These are phyloP conservation scores for Monosporozyma siamensis DNA, from an alignment of 805 yeast genomes.

Conservation along the genomic window DNA sequence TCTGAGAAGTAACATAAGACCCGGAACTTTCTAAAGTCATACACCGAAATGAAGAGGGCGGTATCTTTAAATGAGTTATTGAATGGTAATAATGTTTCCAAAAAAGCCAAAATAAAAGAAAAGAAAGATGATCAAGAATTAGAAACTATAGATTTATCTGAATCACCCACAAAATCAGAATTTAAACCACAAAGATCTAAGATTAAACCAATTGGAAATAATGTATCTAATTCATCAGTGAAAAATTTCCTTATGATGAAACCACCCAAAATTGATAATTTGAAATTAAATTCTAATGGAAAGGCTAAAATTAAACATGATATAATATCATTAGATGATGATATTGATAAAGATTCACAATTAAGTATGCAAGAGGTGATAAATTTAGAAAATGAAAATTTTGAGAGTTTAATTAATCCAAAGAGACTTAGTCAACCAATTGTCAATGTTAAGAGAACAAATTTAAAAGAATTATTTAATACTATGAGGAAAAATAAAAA, in stretches of 20 bases:
- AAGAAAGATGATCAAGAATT: not conserved
- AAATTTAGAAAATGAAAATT: conserved; percentile 3
- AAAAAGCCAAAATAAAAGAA: not conserved
- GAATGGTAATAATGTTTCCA: conserved; percentile 13
- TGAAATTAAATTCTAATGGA: not conserved
- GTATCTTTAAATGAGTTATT: conserved; percentile 12
- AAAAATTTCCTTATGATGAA: conserved; percentile 15
- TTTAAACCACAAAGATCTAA: not conserved
- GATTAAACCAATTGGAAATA: conserved; percentile 7
- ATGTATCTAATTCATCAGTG: conserved; percentile 10
- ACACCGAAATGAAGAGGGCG: too few species aligned
- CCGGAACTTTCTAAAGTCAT: too few species aligned
- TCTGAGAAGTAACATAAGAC: too few species aligned
- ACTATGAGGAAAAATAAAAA: conserved; percentile 8
- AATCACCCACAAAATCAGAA: not conserved
- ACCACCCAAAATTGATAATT: conserved; percentile 3
- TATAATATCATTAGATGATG: conserved; percentile 9
- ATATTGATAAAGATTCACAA: conserved; percentile 1
- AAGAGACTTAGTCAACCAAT: conserved; percentile 10
- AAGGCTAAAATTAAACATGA: not conserved
- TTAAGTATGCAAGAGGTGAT: not conserved
- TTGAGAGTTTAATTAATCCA: conserved; percentile 5
- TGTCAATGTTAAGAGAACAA: conserved; percentile 16
- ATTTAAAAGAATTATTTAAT: conserved; percentile 17
- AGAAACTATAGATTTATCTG: not conserved